Evolutionary conservation across 192 early-diverging fungal species (phyloP), one percentile per base, ranked within the genome.

Genomic region (Funneliformis mosseae): DNA sequence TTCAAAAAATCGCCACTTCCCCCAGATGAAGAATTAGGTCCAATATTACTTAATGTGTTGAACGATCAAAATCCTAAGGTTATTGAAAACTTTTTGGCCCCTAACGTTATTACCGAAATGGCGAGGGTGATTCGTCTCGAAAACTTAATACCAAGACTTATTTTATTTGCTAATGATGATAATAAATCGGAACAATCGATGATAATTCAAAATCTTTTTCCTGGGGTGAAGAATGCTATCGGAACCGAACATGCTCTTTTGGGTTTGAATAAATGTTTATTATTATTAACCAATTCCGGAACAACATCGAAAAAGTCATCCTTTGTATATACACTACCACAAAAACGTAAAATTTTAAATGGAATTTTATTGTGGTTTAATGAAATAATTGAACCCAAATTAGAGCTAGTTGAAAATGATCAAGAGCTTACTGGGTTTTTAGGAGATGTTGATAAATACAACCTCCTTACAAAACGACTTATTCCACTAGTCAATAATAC

Each of bases 321-420:
- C 28, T 5, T 23, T 1, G 55, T 8, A 27, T 78, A 50, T 68
- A 27, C 41, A 4, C 62, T 39, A 4, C 25, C 63, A 28, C 77
- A 78, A 48, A 66, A 38, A 50, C 61, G 77, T 33, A 78, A 78
- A 48, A 68, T 78, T 78, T 21, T 68, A 10, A 33, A 78, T 28
- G 77, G 77, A 21, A 3, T 78, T 50, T 45, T 78, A n/a, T 6
- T 50, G 5, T 78, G 77, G 77, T 38, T 78, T 33, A 78, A 78
- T 46, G 77, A 78, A 28, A 38, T 68, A 43, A 27, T 78, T 68
- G 23, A 48, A n/a, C 77, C 77, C 6, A 78, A 78, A 68, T 27
- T 78, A 27, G 14, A 28, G n/a, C 43, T 68, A 38, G 42, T 42
- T 9, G 77, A 78, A 59, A 59, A 28, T 7, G 67, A 28, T 8